Base-by-base conservation (phyloP, 129 eudicot genomes). In the Dittrichia graveolens region DNA sequence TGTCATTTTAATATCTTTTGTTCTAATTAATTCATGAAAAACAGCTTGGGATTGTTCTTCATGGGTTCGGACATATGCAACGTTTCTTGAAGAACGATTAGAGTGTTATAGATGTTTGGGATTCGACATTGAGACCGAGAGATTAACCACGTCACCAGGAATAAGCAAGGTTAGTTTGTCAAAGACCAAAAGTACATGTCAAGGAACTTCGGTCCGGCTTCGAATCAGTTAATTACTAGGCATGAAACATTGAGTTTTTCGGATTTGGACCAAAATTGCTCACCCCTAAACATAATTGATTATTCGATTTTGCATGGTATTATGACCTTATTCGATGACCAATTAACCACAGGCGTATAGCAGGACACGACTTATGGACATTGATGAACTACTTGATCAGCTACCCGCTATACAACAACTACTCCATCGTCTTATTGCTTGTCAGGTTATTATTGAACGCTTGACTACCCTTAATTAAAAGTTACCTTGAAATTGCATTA, bases 31-130 rank as follows among this genome's bases (percentile, higher is more conserved):
- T 76, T 13, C 39, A 6, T 68, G 75, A 13, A 69, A 70, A 81
- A 78, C 83, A 92, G 96, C 96, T 47, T 85, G 95, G 87, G 98
- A 92, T 87, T 92, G 96, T 68, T 92, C 96, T 14, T 95, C 90
- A 0, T 89, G 96, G 95, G 76, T 87, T 13, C 85, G 92, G 6
- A 81, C 85, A 6, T 89, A 92, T 79, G 95, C 92, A 11, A 81
- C 80, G 24, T 92, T 77, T 81, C 85, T 92, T 48, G 98, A 92
- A 74, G 98, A 92, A 78, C 77, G 96, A 61, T 82, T 89, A 0
- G 98, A 92, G 81, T 92, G 98, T 77, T 89, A 67, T 67, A 80
- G 88, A 66, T 71, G 72, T 24, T 65, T 85, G 42, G 91, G 87
- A 62, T 89, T 80, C 42, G 96, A 92, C 67, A 85, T 92, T 60